phyloP scores from a whole-genome alignment of 139 green algal genomes.

The Edaphochlamys debaryana region DNA sequence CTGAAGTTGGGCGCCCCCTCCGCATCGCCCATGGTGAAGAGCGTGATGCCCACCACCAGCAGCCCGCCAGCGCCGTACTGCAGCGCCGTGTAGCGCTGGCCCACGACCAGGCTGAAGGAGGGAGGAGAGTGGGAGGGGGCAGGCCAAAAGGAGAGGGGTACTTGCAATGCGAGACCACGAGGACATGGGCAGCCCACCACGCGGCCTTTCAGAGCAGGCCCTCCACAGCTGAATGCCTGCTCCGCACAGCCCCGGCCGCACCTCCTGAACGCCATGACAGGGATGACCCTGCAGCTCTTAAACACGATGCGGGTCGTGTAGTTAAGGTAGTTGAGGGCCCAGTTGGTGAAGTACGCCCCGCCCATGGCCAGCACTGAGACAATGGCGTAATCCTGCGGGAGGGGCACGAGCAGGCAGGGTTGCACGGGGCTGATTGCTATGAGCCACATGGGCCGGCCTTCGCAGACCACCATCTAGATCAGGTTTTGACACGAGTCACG shows the following conservation, averaged over 20 bases:
- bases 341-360: slow-evolving; percentile 75
- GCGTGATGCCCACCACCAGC: slow-evolving; percentile 68
- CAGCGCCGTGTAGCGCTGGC: slow-evolving; percentile 50
- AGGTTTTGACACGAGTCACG: too few species aligned
- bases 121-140: not conserved
- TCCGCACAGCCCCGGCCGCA: too few species aligned
- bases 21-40: slow-evolving; percentile 69
- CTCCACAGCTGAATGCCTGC: too few species aligned
- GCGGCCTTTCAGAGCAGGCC: too few species aligned
- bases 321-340: slow-evolving; percentile 74
- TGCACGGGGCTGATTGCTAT: too few species aligned
- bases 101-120: slow-evolving; percentile 37
- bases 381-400: slow-evolving; percentile 59
- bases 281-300: slow-evolving; percentile 73
- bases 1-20: slow-evolving; percentile 59
- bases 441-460: too few species aligned
- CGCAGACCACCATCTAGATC: too few species aligned
- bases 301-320: slow-evolving; percentile 77
- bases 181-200: too few species aligned
- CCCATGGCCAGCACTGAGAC: slow-evolving; percentile 62
- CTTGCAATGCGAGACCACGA: too few species aligned
- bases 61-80: slow-evolving; percentile 59
- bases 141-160: not conserved
- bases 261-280: slow-evolving; percentile 68
- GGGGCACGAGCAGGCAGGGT: too few species aligned